phyloP scores from a whole-genome alignment of 352 stramenopile species.

The Globisporangium nodosum region DNA sequence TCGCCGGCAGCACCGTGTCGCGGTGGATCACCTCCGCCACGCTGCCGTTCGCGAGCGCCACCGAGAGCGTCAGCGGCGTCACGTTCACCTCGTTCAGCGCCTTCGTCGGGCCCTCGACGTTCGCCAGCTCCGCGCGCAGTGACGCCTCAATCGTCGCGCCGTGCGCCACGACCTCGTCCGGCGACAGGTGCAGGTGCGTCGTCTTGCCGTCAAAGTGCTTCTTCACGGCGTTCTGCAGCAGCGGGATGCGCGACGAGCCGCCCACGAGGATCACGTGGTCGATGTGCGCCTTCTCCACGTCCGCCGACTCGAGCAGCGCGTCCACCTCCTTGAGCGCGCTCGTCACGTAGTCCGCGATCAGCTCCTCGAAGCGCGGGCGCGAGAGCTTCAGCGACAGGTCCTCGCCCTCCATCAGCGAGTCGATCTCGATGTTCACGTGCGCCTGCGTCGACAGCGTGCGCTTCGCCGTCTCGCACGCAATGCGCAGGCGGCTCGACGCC shows the following conservation, averaged over 20 bases:
- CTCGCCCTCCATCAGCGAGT: constrained; percentile 96
- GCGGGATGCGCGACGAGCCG: constrained; percentile 97
- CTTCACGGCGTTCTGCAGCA: constrained; percentile 81
- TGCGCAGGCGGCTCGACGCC: constrained; percentile 91
- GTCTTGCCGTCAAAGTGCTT: constrained; percentile 86
- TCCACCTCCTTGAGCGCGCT: constrained; percentile 91
- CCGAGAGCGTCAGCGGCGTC: constrained; percentile 89
- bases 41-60: constrained; percentile 89
- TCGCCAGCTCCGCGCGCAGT: constrained; percentile 62
- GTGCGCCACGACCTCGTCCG: constrained; percentile 89
- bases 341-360: constrained; percentile 91
- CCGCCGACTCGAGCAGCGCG: constrained; percentile 60
- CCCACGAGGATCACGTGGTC: constrained; percentile 97
- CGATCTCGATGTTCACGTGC: constrained; percentile 96
- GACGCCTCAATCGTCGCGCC: constrained; percentile 85
- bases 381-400: constrained; percentile 98
- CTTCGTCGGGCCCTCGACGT: constrained; percentile 53
- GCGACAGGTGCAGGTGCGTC: constrained; percentile 78
- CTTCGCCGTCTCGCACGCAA: constrained; percentile 97
- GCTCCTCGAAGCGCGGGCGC: constrained; percentile 94
- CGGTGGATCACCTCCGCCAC: constrained; percentile 90
- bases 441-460: constrained; percentile 94
- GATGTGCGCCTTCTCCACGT: constrained; percentile 82
- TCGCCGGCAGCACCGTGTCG: constrained; percentile 87
- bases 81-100: constrained; percentile 87